These are phyloP conservation scores for Pseudogymnoascus sp. DNA, from an alignment of 2,329 filamentous ascomycete species.

Conservation along the genomic window DNA sequence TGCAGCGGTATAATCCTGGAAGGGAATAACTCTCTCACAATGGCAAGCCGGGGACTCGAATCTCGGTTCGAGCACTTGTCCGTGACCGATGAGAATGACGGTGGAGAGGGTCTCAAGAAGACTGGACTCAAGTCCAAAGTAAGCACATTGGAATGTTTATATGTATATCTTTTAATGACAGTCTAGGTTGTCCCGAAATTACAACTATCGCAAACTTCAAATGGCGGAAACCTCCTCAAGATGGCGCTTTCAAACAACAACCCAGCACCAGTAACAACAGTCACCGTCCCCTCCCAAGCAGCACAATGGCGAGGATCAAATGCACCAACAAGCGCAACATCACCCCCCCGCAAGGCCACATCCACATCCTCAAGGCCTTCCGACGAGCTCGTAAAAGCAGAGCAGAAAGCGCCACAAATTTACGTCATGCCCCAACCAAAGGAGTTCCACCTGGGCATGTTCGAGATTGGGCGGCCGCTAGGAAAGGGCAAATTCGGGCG, in stretches of 20 bases:
- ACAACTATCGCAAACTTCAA: slow-evolving; percentile 43
- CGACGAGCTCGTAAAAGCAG: slow-evolving; percentile 41
- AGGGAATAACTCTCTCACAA: slow-evolving; percentile 23
- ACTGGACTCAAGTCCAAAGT: slow-evolving; percentile 71
- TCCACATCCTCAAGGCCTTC: slow-evolving; percentile 33
- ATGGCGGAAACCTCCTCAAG: slow-evolving; percentile 77
- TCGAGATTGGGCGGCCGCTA: slow-evolving; percentile 64
- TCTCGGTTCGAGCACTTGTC: slow-evolving; percentile 82
- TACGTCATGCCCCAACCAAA: slow-evolving; percentile 52
- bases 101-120: slow-evolving; percentile 39
- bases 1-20: neutral
- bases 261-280: slow-evolving; percentile 53
- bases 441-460: slow-evolving; percentile 67
- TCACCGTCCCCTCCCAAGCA: slow-evolving; percentile 59
- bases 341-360: slow-evolving; percentile 43
- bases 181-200: slow-evolving; percentile 35
- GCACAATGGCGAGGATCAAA: slow-evolving; percentile 43
- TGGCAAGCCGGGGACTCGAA: slow-evolving; percentile 74
- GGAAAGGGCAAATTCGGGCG: slow-evolving; percentile 68
- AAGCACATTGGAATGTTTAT: slow-evolving; percentile 27
- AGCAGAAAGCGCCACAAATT: slow-evolving; percentile 43
- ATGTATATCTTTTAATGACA: slow-evolving; percentile 24
- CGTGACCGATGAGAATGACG: slow-evolving; percentile 80
- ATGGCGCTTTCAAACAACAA: slow-evolving; percentile 73
- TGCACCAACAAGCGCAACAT: slow-evolving; percentile 34